Percentiles rank a stretch among this genome's conserved stretches.
Evolutionary conservation across 768 basidiomycete species (phyloP).

Genomic region (Pleurotus platypus): DNA sequence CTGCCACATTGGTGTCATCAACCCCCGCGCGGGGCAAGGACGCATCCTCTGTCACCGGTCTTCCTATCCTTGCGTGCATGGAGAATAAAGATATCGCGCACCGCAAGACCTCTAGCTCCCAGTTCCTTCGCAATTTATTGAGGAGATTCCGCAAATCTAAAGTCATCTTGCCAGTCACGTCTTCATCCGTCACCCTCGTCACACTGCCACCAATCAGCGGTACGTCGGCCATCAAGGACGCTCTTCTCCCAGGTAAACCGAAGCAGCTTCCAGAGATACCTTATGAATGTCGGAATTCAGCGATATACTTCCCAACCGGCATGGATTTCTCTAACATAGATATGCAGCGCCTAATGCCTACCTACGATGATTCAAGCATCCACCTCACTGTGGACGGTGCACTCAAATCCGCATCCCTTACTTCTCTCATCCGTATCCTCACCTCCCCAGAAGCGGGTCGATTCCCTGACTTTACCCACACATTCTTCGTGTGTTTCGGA

Average conservation of each 20-base stretch:
- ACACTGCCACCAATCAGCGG: not conserved
- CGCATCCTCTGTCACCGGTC: not conserved
- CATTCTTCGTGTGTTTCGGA: conserved; percentile 73
- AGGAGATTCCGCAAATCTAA: not conserved
- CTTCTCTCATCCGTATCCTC: conserved; percentile 41
- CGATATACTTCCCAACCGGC: not conserved
- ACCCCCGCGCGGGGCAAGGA: not conserved
- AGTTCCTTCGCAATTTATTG: not conserved
- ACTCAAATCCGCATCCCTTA: conserved; percentile 30
- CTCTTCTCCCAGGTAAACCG: not conserved
- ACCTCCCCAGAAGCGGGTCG: conserved; percentile 34
- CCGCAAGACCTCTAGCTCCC: not conserved
- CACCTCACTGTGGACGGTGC: conserved; percentile 22
- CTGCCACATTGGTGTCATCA: not conserved
- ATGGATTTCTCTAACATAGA: not conserved
- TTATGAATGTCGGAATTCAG: not conserved
- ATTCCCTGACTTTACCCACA: conserved; percentile 41
- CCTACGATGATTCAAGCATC: conserved; percentile 16
- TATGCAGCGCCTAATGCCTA: conserved; percentile 1
- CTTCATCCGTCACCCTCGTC: not conserved
- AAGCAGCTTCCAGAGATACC: conserved; percentile 3
- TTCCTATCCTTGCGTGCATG: not conserved
- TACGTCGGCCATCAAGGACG: not conserved
- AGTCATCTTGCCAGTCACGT: not conserved
- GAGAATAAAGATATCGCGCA: not conserved